Percentiles rank a stretch among this genome's conserved stretches.
Evolutionary conservation across 2,329 filamentous ascomycete genomes (phyloP).

Genomic region (Torrubiella hemipterigena): DNA sequence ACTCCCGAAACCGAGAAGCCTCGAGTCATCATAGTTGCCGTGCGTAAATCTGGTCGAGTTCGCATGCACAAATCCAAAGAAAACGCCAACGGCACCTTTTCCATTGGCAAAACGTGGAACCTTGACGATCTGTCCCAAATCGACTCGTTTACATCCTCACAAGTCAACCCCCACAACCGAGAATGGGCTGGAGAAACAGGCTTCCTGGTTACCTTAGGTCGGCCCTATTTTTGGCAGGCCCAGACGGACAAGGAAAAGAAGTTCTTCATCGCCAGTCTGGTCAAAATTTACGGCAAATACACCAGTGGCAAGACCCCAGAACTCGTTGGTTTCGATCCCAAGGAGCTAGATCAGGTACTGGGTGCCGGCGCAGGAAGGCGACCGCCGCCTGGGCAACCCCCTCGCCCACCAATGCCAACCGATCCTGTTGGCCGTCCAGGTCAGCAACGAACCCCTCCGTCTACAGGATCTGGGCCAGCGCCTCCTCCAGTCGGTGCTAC

Average conservation of each 20-base stretch:
- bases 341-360: slow-evolving; percentile 64
- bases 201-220: slow-evolving; percentile 79
- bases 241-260: slow-evolving; percentile 93
- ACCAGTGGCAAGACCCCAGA: slow-evolving; percentile 74
- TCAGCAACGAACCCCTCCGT: slow-evolving; percentile 1
- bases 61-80: slow-evolving; percentile 96
- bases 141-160: slow-evolving; percentile 63
- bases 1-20: slow-evolving; percentile 68
- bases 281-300: slow-evolving; percentile 96
- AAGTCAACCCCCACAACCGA: slow-evolving; percentile 46
- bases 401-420: slow-evolving; percentile 11
- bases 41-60: slow-evolving; percentile 83
- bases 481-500: slow-evolving; percentile 5
- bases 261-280: slow-evolving; percentile 90
- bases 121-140: slow-evolving; percentile 79
- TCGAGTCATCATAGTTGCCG: slow-evolving; percentile 84
- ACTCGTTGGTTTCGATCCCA: slow-evolving; percentile 69
- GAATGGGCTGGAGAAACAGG: slow-evolving; percentile 74
- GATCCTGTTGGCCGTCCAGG: too few relatives aligned
- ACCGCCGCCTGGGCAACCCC: slow-evolving; percentile 16
- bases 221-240: slow-evolving; percentile 96
- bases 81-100: slow-evolving; percentile 87
- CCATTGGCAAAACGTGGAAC: slow-evolving; percentile 97
- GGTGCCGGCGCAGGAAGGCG: slow-evolving; percentile 38
- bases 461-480: slow-evolving; percentile 2